Conservation (phyloP, 106 monocot genomes). For the Dactylorhiza incarnata region DNA sequence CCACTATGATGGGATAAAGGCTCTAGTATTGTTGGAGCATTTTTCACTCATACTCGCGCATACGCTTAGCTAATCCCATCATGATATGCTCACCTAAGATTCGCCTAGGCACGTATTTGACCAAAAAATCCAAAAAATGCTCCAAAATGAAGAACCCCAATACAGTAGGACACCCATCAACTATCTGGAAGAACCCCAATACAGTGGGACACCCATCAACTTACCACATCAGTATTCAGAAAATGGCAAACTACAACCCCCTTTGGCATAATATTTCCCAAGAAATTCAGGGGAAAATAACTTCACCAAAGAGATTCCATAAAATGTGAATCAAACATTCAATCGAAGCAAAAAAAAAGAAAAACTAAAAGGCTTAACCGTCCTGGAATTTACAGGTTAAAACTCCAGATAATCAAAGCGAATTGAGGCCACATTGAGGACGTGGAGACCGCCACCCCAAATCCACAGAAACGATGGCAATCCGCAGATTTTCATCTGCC, state of each 20-base stretch:
- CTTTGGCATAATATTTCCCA: neutral
- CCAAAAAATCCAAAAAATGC: too few species aligned
- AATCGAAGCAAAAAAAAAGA: neutral
- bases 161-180: neutral
- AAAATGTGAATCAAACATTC: neutral
- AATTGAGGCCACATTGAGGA: too few species aligned
- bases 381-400: neutral
- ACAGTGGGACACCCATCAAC: neutral
- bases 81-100: too few species aligned
- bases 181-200: neutral
- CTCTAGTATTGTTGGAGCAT: too few species aligned
- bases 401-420: neutral
- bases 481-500: too few species aligned
- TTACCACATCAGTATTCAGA: neutral
- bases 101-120: too few species aligned
- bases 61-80: too few species aligned
- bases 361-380: neutral
- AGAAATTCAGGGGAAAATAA: neutral
- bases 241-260: too few species aligned
- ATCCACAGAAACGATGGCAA: too few species aligned
- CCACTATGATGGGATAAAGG: too few species aligned
- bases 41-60: too few species aligned
- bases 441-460: too few species aligned
- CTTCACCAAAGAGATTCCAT: neutral
- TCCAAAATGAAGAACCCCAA: neutral